Percentiles rank a stretch among this genome's conserved stretches.
Evolutionary conservation across 2,329 filamentous ascomycete species (phyloP).

Genomic region (Aspergillus brunneoviolaceus): DNA sequence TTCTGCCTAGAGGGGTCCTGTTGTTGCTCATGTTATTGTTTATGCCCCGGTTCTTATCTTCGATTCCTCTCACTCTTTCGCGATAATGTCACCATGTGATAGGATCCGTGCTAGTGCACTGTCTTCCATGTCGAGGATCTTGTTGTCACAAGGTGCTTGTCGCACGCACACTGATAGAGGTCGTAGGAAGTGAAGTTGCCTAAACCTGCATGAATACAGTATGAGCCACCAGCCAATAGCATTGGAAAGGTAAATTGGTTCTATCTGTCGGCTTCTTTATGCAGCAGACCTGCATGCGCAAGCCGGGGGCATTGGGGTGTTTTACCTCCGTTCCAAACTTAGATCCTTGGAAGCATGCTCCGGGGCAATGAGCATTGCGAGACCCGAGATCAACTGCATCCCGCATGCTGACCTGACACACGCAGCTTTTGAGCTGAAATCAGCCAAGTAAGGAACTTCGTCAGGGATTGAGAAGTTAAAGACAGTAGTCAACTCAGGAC

Average conservation of each 20-base stretch:
- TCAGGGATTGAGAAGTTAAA: not conserved
- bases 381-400: not conserved
- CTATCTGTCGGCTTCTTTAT: not conserved
- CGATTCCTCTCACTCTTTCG: too few species aligned
- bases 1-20: not conserved
- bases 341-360: not conserved
- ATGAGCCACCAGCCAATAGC: not conserved
- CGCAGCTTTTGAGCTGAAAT: not conserved
- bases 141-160: not conserved
- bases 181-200: too few species aligned
- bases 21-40: too few species aligned
- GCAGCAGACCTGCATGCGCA: too few species aligned
- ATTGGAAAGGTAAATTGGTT: not conserved
- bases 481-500: not conserved
- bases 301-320: not conserved
- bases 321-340: not conserved
- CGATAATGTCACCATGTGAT: too few species aligned
- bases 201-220: too few species aligned
- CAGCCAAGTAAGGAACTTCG: not conserved
- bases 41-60: too few species aligned
- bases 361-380: not conserved
- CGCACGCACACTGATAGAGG: not conserved
- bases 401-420: not conserved
- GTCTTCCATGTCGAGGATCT: too few species aligned
- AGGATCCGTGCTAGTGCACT: too few species aligned